Conservation (phyloP, 1,284 basidiomycete genomes). For the Ceratobasidium sp. region DNA sequence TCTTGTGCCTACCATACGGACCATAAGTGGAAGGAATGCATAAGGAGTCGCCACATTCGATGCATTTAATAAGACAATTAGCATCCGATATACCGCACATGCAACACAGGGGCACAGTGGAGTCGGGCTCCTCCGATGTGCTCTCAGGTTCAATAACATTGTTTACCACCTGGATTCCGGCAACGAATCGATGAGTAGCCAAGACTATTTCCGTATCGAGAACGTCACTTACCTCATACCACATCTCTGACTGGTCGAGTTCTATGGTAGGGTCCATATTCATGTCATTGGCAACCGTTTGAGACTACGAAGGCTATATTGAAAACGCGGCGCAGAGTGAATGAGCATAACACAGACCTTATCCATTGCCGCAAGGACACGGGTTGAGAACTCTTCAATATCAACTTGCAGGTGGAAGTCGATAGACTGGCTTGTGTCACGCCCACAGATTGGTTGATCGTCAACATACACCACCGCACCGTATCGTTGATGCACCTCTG, state of each 20-base stretch:
- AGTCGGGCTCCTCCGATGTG: background rate
- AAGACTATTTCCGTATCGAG: background rate
- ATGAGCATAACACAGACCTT: background rate
- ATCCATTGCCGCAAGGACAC: background rate
- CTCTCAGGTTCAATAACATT: background rate
- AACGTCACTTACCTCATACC: slow-evolving; percentile 21
- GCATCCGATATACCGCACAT: background rate
- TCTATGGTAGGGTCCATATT: background rate
- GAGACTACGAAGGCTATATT: background rate
- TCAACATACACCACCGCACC: slow-evolving; percentile 25
- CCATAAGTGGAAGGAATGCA: slow-evolving; percentile 23
- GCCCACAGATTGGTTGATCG: background rate
- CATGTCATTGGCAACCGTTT: background rate
- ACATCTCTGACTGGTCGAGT: background rate
- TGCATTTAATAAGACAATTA: slow-evolving; percentile 3
- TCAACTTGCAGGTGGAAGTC: slow-evolving; percentile 5
- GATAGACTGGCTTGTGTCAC: background rate
- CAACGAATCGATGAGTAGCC: too few species aligned
- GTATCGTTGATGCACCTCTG: background rate
- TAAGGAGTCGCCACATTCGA: background rate
- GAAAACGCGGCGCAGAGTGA: background rate
- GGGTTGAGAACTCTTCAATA: background rate
- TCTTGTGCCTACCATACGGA: background rate
- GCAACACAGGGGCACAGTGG: background rate
- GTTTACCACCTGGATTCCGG: slow-evolving; percentile 4